These are phyloP conservation scores for Glycine latifolia DNA, from an alignment of 306 rosid genomes.

Conservation along the genomic window DNA sequence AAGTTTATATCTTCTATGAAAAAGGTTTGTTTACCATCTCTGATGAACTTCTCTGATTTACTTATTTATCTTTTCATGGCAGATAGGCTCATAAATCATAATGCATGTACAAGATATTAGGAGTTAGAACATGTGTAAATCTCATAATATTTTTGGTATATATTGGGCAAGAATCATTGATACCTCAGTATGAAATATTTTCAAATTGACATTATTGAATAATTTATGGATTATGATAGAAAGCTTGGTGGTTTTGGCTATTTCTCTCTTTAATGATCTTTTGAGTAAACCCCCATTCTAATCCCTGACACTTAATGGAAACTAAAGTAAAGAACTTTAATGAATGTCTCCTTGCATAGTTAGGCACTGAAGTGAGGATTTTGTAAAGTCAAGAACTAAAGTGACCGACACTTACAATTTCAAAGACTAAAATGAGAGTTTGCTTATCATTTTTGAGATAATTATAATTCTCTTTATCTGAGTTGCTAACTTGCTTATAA, in stretches of 20 bases:
- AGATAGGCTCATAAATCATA: background rate
- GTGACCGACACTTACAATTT: too few relatives aligned
- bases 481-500: too few relatives aligned
- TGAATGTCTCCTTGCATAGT: too few relatives aligned
- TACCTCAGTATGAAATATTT: background rate
- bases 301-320: too few relatives aligned
- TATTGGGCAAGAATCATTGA: background rate
- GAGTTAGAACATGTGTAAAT: background rate
- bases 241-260: too few relatives aligned
- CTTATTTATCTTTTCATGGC: slow-evolving; percentile 16
- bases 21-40: slow-evolving; percentile 70
- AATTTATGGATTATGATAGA: background rate
- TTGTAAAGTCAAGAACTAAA: too few relatives aligned
- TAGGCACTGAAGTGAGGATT: too few relatives aligned
- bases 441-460: too few relatives aligned
- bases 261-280: too few relatives aligned
- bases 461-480: too few relatives aligned
- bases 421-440: too few relatives aligned
- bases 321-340: too few relatives aligned
- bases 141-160: background rate
- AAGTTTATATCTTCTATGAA: slow-evolving; percentile 82
- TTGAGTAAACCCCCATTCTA: background rate
- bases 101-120: slow-evolving; percentile 7
- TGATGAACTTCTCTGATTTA: slow-evolving; percentile 29
- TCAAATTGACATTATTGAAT: background rate